Evolutionary conservation across 768 basidiomycete species (phyloP).

Genomic region (Filobasidium floriforme): DNA sequence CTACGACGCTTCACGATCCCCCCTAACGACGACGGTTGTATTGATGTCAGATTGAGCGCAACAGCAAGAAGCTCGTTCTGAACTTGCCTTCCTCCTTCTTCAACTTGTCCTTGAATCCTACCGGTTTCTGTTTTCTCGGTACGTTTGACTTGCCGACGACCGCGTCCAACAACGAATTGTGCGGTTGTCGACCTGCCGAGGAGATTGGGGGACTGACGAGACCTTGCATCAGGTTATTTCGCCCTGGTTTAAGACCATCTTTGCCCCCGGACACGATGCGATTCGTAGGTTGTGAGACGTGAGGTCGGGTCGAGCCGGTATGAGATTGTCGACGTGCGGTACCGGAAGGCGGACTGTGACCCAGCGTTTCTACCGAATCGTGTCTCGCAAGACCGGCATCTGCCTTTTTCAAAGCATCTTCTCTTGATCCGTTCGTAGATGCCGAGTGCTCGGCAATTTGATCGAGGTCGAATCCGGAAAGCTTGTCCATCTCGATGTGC

Average conservation of each 20-base stretch:
- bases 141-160: background rate
- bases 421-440: background rate
- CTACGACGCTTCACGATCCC: conserved; percentile 42
- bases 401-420: too few species aligned
- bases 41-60: too few species aligned
- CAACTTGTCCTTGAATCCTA: conserved; percentile 37
- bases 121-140: conserved; percentile 18
- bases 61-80: too few species aligned
- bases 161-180: background rate
- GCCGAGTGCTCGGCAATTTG: background rate
- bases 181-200: background rate
- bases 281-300: background rate
- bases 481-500: background rate
- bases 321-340: background rate
- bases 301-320: background rate
- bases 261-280: background rate
- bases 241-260: background rate
- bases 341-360: background rate
- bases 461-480: background rate
- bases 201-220: background rate
- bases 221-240: background rate
- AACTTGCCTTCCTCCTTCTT: conserved; percentile 25
- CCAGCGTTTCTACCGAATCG: background rate
- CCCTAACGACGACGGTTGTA: too few species aligned
- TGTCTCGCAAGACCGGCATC: background rate